These are phyloP conservation scores for Metschnikowia cerradonensis DNA, from an alignment of 805 yeast genomes.

Conservation along the genomic window DNA sequence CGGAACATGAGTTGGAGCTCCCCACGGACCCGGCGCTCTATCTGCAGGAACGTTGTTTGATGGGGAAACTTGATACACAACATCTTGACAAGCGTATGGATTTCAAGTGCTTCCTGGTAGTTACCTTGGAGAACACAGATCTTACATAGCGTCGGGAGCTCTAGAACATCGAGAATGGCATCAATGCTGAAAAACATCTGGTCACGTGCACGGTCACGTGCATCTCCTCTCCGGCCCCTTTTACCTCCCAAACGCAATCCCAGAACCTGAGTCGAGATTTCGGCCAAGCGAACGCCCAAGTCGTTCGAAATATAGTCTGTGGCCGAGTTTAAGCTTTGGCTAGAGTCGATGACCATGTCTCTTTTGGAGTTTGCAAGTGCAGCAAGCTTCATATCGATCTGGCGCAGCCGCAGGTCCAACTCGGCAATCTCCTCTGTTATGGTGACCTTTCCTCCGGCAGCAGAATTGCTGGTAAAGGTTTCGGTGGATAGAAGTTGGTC, in stretches of 20 bases:
- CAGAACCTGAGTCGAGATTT: conserved; percentile 9
- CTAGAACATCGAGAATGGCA: conserved; percentile 70
- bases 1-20: conserved; percentile 65
- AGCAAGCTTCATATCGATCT: conserved; percentile 44
- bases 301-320: conserved; percentile 3
- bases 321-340: conserved; percentile 27
- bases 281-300: conserved; percentile 17
- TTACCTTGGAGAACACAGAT: conserved; percentile 85
- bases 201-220: conserved; percentile 16
- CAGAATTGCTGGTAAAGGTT: conserved; percentile 36
- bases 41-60: conserved; percentile 46
- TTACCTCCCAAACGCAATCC: conserved; percentile 13
- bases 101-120: conserved; percentile 85
- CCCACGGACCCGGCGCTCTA: conserved; percentile 47
- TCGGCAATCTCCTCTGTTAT: conserved; percentile 72
- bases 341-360: conserved; percentile 43
- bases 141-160: conserved; percentile 75
- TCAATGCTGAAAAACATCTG: conserved; percentile 59
- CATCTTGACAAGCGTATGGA: conserved; percentile 69
- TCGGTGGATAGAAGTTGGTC: conserved; percentile 47
- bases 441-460: conserved; percentile 20
- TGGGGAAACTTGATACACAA: conserved; percentile 67
- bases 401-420: conserved; percentile 52
- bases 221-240: conserved; percentile 4
- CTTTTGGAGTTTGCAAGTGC: conserved; percentile 38